Evolutionary conservation across 129 eudicot species (phyloP).

Genomic region (sunflower (Helianthus annuus)): DNA sequence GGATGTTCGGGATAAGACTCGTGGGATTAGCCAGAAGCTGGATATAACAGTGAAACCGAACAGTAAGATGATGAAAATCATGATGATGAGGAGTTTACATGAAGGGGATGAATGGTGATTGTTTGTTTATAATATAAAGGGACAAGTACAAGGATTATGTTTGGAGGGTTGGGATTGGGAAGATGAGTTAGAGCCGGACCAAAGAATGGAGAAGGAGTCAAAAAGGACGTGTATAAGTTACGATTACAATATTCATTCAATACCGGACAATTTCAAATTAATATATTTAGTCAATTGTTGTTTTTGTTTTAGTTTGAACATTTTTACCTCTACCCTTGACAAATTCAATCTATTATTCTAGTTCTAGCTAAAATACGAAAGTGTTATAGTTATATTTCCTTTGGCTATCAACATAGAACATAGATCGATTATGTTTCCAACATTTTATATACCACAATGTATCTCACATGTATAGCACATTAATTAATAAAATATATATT

Average conservation of each 20-base stretch:
- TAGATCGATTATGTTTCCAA: no score
- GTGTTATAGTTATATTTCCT: not conserved
- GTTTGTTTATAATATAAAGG: not conserved
- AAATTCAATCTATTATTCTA: not conserved
- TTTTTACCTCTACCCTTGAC: not conserved
- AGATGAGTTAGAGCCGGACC: slow-evolving; percentile 30
- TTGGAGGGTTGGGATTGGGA: not conserved
- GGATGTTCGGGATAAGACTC: slow-evolving; percentile 48
- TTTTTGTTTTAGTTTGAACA: not conserved
- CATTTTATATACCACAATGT: no score
- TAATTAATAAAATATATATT: no score
- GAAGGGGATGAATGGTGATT: not conserved
- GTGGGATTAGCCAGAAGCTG: slow-evolving; percentile 29
- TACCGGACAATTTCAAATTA: not conserved
- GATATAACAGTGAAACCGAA: slow-evolving; percentile 12
- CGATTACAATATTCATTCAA: not conserved
- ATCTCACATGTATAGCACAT: no score
- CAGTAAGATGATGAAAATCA: slow-evolving; percentile 38
- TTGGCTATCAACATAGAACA: no score
- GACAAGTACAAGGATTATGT: not conserved
- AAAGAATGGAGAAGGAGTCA: slow-evolving; percentile 9
- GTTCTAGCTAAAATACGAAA: not conserved
- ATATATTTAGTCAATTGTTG: not conserved
- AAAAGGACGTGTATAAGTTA: not conserved
- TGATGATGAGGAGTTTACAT: slow-evolving; percentile 27